phyloP scores from a whole-genome alignment of 1,139 yeast species.

The Debaryomyces psychrophilus region DNA sequence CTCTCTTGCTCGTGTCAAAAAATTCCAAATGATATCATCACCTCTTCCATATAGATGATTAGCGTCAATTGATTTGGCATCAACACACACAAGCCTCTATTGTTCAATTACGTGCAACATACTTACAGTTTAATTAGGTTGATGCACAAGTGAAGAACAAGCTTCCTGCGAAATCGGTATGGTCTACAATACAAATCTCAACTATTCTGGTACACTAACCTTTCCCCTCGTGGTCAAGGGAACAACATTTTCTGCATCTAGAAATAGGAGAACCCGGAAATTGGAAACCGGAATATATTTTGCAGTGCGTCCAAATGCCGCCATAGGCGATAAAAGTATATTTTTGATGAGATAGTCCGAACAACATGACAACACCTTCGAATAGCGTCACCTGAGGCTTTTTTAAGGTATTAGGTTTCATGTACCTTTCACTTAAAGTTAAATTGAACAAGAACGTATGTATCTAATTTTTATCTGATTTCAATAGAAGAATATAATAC shows the following conservation, averaged over 20 bases:
- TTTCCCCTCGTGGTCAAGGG: neutral
- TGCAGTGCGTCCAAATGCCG: neutral
- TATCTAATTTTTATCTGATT: neutral
- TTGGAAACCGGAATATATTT: neutral
- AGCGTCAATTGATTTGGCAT: too few relatives aligned
- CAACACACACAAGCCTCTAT: too few relatives aligned
- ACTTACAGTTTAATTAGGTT: too few relatives aligned
- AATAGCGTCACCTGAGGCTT: too few relatives aligned
- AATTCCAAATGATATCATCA: too few relatives aligned
- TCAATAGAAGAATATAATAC: neutral
- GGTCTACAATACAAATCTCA: neutral
- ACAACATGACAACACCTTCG: neutral
- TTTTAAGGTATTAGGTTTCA: too few relatives aligned
- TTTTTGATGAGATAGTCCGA: neutral
- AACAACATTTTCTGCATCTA: neutral
- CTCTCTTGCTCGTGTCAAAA: too few relatives aligned
- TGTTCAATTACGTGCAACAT: too few relatives aligned
- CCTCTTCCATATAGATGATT: too few relatives aligned
- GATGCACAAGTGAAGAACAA: too few relatives aligned
- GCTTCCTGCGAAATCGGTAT: neutral
- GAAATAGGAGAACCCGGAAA: neutral
- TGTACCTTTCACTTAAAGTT: too few relatives aligned
- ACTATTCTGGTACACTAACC: slow-evolving; percentile 2
- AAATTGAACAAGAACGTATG: neutral
- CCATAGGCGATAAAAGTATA: neutral